These are phyloP conservation scores for Cetraspora pellucida DNA, from an alignment of 192 early-diverging fungal species.

Conservation along the genomic window DNA sequence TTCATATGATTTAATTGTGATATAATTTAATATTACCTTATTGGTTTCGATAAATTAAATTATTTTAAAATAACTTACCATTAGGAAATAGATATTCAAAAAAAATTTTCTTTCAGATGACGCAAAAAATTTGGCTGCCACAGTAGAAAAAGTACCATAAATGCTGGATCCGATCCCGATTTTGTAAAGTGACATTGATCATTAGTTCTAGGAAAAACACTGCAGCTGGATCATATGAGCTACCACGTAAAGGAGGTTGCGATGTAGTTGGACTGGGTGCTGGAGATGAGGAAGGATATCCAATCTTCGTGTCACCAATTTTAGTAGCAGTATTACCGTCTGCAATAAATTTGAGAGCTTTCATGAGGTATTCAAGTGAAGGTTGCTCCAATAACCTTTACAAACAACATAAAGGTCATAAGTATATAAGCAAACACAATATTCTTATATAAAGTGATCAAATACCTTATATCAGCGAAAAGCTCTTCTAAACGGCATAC, in stretches of 20 bases:
- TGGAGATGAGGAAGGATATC: slow-evolving; percentile 21
- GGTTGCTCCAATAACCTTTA: slow-evolving; percentile 67
- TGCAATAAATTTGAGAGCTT: slow-evolving; percentile 56
- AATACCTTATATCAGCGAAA: slow-evolving; percentile 70
- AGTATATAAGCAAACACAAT: not conserved
- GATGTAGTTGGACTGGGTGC: not conserved
- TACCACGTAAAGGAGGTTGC: not conserved
- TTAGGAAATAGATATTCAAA: no score
- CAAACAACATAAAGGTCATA: not conserved
- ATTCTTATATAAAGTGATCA: not conserved
- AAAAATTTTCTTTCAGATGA: slow-evolving; percentile 4
- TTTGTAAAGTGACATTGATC: slow-evolving; percentile 74
- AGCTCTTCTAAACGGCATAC: slow-evolving; percentile 73
- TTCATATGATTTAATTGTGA: no score
- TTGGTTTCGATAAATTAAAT: no score
- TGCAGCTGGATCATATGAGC: slow-evolving; percentile 61
- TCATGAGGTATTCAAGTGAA: slow-evolving; percentile 62
- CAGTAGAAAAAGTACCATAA: slow-evolving; percentile 51
- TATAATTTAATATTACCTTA: no score
- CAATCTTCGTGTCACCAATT: slow-evolving; percentile 17
- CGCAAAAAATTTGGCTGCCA: not conserved
- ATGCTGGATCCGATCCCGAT: slow-evolving; percentile 68
- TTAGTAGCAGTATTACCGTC: slow-evolving; percentile 48
- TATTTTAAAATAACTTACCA: no score
- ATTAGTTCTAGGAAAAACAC: slow-evolving; percentile 79